Conservation (phyloP, 1,284 basidiomycete genomes). For the Mycena citricolor region DNA sequence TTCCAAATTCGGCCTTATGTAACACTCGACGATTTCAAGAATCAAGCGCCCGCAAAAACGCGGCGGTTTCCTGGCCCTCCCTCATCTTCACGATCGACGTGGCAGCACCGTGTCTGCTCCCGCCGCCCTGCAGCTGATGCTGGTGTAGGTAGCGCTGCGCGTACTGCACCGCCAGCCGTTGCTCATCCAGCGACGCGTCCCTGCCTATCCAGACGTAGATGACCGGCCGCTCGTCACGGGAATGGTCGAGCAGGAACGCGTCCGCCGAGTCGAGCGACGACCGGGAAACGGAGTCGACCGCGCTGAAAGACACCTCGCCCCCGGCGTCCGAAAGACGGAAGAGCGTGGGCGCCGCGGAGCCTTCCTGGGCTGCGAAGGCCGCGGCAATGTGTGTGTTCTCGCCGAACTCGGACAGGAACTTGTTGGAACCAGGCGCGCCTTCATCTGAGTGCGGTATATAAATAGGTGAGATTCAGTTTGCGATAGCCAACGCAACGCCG, state of each 20-base stretch:
- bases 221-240: constrained; percentile 37
- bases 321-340: constrained; percentile 50
- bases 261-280: constrained; percentile 45
- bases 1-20: too few species aligned
- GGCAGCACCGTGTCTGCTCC: constrained; percentile 30
- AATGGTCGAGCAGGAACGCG: constrained; percentile 48
- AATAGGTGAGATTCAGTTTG: too few species aligned
- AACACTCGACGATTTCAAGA: too few species aligned
- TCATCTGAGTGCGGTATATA: constrained; percentile 45
- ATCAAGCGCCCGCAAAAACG: constrained; percentile 36
- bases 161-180: constrained; percentile 50
- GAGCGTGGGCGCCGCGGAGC: constrained; percentile 31
- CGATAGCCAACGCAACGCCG: too few species aligned
- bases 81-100: constrained; percentile 50
- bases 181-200: constrained; percentile 46
- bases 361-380: constrained; percentile 4
- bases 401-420: constrained; percentile 50
- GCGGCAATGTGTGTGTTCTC: constrained; percentile 23
- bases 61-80: constrained; percentile 48
- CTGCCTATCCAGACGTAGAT: constrained; percentile 61
- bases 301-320: constrained; percentile 39
- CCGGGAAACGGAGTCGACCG: constrained; percentile 32
- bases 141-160: constrained; percentile 53
- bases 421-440: constrained; percentile 42
- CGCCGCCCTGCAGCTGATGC: constrained; percentile 28